Evolutionary conservation across 176 grass and related monocot species (phyloP).

Genomic region (Triticum monococcum): DNA sequence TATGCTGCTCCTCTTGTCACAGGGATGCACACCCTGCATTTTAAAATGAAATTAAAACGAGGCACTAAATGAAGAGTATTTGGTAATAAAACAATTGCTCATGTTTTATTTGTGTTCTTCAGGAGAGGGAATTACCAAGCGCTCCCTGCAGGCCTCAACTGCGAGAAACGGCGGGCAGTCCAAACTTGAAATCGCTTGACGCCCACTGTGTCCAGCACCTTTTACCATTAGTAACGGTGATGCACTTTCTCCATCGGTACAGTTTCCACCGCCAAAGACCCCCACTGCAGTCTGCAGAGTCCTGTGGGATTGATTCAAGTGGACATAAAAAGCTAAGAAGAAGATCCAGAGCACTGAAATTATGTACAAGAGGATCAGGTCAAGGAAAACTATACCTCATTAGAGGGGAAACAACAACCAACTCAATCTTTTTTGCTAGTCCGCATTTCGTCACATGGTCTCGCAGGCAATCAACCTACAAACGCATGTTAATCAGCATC

Average conservation of each 20-base stretch:
- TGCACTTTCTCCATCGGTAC: constrained; percentile 27
- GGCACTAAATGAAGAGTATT: not conserved
- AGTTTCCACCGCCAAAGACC: constrained; percentile 78
- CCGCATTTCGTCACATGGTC: constrained; percentile 59
- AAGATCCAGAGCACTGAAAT: not conserved
- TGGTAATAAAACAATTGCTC: not conserved
- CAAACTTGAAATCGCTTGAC: constrained; percentile 53
- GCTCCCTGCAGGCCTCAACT: constrained; percentile 78
- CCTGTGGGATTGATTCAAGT: constrained; percentile 34
- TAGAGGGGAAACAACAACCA: constrained; percentile 83
- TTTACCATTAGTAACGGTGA: constrained; percentile 58
- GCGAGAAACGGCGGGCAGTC: constrained; percentile 66
- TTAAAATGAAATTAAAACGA: not conserved
- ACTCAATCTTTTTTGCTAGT: constrained; percentile 57
- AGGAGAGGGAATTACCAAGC: constrained; percentile 50
- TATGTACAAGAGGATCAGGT: not conserved
- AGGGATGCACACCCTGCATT: constrained; percentile 81
- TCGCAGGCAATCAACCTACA: constrained; percentile 58
- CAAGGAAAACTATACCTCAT: constrained; percentile 49
- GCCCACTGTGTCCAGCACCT: constrained; percentile 55
- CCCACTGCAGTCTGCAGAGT: constrained; percentile 94
- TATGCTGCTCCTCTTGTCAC: constrained; percentile 91
- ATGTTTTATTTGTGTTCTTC: not conserved
- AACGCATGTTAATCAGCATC: not conserved
- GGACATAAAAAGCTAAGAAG: not conserved